A percentile compares a stretch with the other conserved stretches of the same genome.
Evolutionary conservation across 2,329 filamentous ascomycete species (phyloP).

Genomic region (Claviceps quebecensis): DNA sequence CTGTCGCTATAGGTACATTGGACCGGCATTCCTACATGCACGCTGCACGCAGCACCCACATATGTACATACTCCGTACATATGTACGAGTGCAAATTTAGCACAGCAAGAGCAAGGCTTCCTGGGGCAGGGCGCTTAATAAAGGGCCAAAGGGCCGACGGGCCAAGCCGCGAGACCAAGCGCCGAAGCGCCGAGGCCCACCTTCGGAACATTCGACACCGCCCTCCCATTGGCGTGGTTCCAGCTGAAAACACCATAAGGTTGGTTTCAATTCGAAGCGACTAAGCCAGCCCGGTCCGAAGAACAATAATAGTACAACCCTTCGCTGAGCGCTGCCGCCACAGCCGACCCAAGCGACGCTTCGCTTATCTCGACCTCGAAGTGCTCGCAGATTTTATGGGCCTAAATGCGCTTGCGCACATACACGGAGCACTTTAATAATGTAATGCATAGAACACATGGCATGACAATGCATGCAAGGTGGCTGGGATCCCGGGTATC

Average conservation of each 20-base stretch:
- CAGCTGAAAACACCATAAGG: not conserved
- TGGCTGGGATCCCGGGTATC: not conserved
- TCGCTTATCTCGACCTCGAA: not conserved
- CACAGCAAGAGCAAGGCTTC: not conserved
- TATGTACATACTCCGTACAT: not conserved
- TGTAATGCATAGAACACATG: no score
- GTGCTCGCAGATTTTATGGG: not conserved
- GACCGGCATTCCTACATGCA: not conserved
- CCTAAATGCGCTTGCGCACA: not conserved
- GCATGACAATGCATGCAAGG: not conserved
- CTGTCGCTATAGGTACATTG: no score
- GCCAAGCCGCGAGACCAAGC: conserved; percentile 1
- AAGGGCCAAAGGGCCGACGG: conserved; percentile 2
- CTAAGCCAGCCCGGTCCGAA: not conserved
- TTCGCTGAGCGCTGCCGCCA: not conserved
- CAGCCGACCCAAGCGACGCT: not conserved
- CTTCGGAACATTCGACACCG: not conserved
- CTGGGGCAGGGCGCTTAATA: not conserved
- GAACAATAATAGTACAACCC: not conserved
- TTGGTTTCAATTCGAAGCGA: not conserved
- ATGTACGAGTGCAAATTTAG: not conserved
- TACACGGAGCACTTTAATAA: not conserved
- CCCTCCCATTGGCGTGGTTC: not conserved
- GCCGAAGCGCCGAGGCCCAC: not conserved
- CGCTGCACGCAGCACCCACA: not conserved